These are phyloP conservation scores for Turnera subulata DNA, from an alignment of 345 rosid genomes.

Conservation along the genomic window DNA sequence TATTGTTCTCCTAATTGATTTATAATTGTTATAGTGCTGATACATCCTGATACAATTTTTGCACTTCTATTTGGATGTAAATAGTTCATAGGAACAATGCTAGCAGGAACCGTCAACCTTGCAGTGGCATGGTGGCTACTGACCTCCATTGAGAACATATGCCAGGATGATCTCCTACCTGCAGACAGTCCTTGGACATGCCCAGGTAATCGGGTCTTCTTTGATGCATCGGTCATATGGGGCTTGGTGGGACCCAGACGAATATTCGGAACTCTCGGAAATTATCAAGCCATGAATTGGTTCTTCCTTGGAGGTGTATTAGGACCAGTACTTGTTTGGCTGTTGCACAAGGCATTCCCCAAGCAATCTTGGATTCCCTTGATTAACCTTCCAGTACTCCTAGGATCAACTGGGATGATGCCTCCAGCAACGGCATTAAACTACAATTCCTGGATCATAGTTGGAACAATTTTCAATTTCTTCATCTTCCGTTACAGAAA, in stretches of 20 bases:
- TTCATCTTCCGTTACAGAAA: conserved; percentile 65
- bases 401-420: conserved; percentile 77
- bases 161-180: conserved; percentile 73
- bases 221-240: conserved; percentile 91
- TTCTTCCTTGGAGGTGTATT: conserved; percentile 77
- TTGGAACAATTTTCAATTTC: conserved; percentile 80
- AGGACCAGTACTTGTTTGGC: conserved; percentile 73
- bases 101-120: conserved; percentile 77
- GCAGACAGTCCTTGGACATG: conserved; percentile 84
- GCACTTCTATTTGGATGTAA: conserved; percentile 1
- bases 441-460: conserved; percentile 69
- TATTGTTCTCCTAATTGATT: too few relatives aligned
- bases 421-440: conserved; percentile 78
- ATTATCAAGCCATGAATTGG: conserved; percentile 76
- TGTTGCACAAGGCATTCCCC: conserved; percentile 70
- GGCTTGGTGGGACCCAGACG: conserved; percentile 80
- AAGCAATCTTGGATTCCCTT: conserved; percentile 76
- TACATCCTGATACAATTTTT: conserved; percentile 4
- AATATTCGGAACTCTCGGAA: conserved; percentile 69
- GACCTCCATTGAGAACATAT: conserved; percentile 62
- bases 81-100: conserved; percentile 76
- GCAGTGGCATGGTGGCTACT: conserved; percentile 86
- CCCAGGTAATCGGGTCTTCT: conserved; percentile 78
- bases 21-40: too few relatives aligned
- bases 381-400: conserved; percentile 80